Conservation (phyloP, 129 eudicot species). For the Saposhnikovia divaricata region DNA sequence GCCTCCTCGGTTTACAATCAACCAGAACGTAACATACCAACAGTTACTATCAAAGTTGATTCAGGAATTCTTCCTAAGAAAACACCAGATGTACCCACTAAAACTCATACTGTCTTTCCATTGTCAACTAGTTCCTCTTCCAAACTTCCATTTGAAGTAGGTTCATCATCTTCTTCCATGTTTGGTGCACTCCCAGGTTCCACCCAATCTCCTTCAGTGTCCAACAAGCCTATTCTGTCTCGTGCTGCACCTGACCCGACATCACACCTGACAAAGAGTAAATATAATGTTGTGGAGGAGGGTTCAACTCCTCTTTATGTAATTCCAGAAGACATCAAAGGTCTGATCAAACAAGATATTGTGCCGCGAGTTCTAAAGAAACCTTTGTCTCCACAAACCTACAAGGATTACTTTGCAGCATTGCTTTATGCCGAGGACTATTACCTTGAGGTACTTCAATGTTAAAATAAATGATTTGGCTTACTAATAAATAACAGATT, state of each 20-base stretch:
- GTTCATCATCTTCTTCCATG: conserved; percentile 2
- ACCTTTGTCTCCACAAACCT: conserved; percentile 22
- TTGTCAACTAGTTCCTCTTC: not conserved
- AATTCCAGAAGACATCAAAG: conserved; percentile 20
- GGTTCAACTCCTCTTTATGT: conserved; percentile 20
- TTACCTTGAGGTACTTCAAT: conserved; percentile 20
- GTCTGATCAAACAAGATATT: conserved; percentile 18
- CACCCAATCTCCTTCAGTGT: conserved; percentile 3
- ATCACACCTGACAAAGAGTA: not conserved
- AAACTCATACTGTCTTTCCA: not conserved
- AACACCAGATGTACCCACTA: not conserved
- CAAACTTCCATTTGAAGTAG: not conserved
- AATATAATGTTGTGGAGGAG: conserved; percentile 17
- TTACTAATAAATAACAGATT: not conserved
- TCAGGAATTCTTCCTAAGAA: not conserved
- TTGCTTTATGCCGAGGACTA: conserved; percentile 30
- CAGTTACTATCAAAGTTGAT: not conserved
- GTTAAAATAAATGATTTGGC: not conserved
- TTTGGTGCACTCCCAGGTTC: not conserved
- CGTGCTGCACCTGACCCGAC: conserved; percentile 5
- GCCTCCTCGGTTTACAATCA: not conserved
- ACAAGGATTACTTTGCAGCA: conserved; percentile 26
- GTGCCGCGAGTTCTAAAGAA: conserved; percentile 22
- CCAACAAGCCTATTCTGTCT: conserved; percentile 18
- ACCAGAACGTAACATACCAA: not conserved